A percentile compares a stretch with the other conserved stretches of the same genome.
These are phyloP conservation scores for Penicillium glabrum DNA, from an alignment of 2,329 filamentous ascomycete genomes.

Conservation along the genomic window DNA sequence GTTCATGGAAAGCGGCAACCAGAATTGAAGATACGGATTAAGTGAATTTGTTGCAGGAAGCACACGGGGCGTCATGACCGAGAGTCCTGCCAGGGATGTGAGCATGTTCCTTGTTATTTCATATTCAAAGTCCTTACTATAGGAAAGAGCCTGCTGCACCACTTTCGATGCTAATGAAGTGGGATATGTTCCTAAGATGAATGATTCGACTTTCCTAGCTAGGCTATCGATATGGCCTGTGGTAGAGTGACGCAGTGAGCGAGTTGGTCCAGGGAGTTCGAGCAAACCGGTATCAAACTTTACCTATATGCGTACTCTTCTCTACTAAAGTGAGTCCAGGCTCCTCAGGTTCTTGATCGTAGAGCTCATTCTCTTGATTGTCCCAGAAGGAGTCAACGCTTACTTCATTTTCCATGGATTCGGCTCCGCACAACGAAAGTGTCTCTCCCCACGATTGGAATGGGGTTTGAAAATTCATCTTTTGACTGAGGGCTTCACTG, in stretches of 20 bases:
- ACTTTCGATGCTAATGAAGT: neutral
- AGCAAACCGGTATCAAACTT: neutral
- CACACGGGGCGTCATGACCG: constrained; percentile 1
- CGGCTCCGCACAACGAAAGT: neutral
- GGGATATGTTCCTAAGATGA: neutral
- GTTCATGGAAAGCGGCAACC: neutral
- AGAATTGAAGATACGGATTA: constrained; percentile 2
- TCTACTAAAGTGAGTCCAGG: neutral
- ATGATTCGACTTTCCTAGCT: neutral
- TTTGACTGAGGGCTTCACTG: neutral
- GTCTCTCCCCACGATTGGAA: neutral
- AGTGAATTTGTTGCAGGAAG: neutral
- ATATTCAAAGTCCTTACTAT: neutral
- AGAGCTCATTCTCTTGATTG: neutral
- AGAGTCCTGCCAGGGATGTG: neutral
- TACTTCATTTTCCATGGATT: neutral
- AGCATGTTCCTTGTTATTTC: neutral
- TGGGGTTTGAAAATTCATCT: neutral
- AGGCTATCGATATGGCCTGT: neutral
- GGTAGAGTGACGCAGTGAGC: neutral
- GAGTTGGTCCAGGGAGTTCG: neutral
- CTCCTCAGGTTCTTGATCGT: neutral
- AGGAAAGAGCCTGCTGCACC: neutral
- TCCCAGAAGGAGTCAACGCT: neutral
- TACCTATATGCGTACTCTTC: neutral